Evolutionary conservation across 345 rosid species (phyloP).

Genomic region (Gossypium raimondii): DNA sequence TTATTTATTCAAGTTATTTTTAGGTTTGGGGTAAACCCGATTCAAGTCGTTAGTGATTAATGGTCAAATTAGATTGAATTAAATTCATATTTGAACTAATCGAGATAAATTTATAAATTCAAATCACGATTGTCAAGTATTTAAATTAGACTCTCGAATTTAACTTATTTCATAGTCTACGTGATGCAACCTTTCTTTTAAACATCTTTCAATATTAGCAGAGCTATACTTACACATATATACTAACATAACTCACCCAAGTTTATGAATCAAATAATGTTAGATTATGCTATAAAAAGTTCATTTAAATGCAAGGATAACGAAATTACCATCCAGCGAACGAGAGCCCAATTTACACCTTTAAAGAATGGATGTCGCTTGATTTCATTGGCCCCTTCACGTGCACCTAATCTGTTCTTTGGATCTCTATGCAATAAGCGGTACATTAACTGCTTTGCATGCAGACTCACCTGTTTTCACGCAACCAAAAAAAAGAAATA

Average conservation of each 20-base stretch:
- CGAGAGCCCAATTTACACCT: conserved; percentile 79
- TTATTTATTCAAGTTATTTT: no score
- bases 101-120: no score
- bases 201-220: not conserved
- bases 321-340: conserved; percentile 72
- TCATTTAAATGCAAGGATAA: not conserved
- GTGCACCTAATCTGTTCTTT: conserved; percentile 71
- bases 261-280: not conserved
- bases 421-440: conserved; percentile 78
- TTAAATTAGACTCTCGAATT: no score
- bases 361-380: conserved; percentile 83
- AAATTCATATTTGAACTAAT: no score
- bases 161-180: no score
- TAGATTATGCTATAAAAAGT: not conserved
- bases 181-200: no score
- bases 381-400: conserved; percentile 78
- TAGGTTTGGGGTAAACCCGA: no score
- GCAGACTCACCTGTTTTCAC: conserved; percentile 58
- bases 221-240: no score
- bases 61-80: no score
- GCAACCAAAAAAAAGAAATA: not conserved
- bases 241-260: not conserved
- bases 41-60: no score
- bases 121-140: no score
- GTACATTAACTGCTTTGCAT: conserved; percentile 73